Base-by-base conservation (phyloP, 768 basidiomycete genomes). In the Suillus sp. region DNA sequence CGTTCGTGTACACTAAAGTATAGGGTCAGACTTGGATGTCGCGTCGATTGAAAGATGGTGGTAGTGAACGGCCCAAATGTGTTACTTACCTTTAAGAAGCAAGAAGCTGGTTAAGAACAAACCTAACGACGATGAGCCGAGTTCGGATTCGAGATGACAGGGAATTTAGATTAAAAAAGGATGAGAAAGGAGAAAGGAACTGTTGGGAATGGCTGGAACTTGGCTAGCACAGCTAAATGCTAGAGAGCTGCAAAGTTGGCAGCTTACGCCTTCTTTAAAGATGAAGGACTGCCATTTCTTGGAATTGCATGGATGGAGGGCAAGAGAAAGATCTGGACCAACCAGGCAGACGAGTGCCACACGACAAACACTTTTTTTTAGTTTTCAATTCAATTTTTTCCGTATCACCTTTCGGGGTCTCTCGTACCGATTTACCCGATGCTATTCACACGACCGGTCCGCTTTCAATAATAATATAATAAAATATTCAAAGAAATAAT, bases 251-350 rank as follows among this genome's bases (percentile, higher is more conserved):
- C 32, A n/a, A 35, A 35, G 34, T 37, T 55, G 54, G 37, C 55
- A 25, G 22, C 55, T 16, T 30, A 3, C 7, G 22, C 55, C 55
- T 35, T 56, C 55, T 51, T 51, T 51, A 56, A 38, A 56, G 35
- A 56, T 37, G 14, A 25, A 16, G 16, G 16, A 16, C 4, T 8
- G 9, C 14, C 55, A 56, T 56, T 56, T 56, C 35, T 25, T 56
- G 22, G 4, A 56, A 37, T 56, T 56, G 35, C 13, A 37, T 56
- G 55, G 55, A 37, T 37, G 35, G 55, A 56, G 55, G 55, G 55
- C 37, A 56, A 37, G 9, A 38, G 37, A 56, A 38, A 37, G 54
- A 60, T 51, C 45, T 56, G 54, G 60, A 14, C 34, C 60, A 53
- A 34, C 45, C 48, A 60, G 48, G 32, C 27, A 32, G 34, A 22